phyloP scores from a whole-genome alignment of 352 stramenopile species.

The Globisporangium cederbergense region DNA sequence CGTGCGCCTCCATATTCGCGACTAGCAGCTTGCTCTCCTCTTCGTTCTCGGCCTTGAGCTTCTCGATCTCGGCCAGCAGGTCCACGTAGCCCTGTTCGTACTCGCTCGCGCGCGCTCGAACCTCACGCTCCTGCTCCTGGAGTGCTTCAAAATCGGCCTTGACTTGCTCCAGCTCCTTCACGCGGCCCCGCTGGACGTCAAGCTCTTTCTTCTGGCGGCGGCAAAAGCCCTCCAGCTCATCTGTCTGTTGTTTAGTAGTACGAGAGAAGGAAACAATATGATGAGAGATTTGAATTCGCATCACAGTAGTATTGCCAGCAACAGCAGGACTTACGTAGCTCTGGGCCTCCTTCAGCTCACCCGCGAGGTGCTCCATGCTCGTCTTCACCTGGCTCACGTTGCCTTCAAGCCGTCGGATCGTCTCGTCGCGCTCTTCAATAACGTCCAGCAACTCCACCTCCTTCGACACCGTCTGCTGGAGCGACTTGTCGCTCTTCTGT shows the following conservation, averaged over 20 bases:
- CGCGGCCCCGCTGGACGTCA: constrained; percentile 21
- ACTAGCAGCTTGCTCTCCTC: constrained; percentile 50
- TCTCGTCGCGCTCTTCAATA: constrained; percentile 24
- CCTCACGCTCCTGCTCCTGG: constrained; percentile 35
- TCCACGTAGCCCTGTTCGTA: constrained; percentile 71
- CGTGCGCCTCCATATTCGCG: constrained; percentile 43
- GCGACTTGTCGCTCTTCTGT: constrained; percentile 17
- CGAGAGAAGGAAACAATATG: neutral
- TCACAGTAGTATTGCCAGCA: neutral
- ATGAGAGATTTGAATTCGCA: neutral
- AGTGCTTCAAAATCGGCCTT: constrained; percentile 32
- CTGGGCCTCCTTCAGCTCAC: constrained; percentile 52
- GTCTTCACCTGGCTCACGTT: constrained; percentile 30
- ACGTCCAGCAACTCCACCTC: constrained; percentile 27
- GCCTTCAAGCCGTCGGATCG: constrained; percentile 26
- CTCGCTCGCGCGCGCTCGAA: constrained; percentile 39
- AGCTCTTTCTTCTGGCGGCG: constrained; percentile 36
- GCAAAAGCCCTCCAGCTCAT: constrained; percentile 39
- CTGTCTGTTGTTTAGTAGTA: constrained; percentile 21
- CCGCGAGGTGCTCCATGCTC: constrained; percentile 38
- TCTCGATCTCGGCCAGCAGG: constrained; percentile 49
- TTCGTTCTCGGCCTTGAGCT: constrained; percentile 38
- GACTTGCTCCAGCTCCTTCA: constrained; percentile 28
- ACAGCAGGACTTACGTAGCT: constrained; percentile 29
- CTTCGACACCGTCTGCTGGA: constrained; percentile 24